These are phyloP conservation scores for Neonectria hederae DNA, from an alignment of 2,329 filamentous ascomycete genomes.

Conservation along the genomic window DNA sequence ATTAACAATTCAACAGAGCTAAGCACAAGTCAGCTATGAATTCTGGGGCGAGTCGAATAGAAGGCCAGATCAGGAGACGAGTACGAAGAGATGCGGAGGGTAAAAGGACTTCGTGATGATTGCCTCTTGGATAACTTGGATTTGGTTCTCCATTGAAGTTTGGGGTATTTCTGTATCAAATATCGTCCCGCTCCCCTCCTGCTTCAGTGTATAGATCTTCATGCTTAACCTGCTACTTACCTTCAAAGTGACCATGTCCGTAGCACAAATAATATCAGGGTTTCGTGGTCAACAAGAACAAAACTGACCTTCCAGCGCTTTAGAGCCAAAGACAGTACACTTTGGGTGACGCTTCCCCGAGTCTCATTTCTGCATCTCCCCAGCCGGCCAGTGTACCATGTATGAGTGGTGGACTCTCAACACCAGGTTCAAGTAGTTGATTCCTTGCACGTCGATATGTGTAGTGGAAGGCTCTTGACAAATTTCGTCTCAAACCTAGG, in stretches of 20 bases:
- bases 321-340: background rate
- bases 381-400: background rate
- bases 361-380: background rate
- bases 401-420: background rate
- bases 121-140: background rate
- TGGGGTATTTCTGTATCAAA: background rate
- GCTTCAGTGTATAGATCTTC: background rate
- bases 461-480: background rate
- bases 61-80: background rate
- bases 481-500: background rate
- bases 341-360: background rate
- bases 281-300: background rate
- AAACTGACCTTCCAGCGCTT: background rate
- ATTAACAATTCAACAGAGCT: background rate
- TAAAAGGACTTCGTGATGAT: background rate
- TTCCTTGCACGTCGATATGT: background rate
- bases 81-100: background rate
- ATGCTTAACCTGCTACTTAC: background rate
- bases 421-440: background rate
- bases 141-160: background rate
- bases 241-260: background rate
- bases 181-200: background rate
- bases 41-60: background rate
- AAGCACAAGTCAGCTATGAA: background rate
- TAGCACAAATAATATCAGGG: background rate